phyloP scores from a whole-genome alignment of 768 basidiomycete genomes.

The Calvatia gigantea region DNA sequence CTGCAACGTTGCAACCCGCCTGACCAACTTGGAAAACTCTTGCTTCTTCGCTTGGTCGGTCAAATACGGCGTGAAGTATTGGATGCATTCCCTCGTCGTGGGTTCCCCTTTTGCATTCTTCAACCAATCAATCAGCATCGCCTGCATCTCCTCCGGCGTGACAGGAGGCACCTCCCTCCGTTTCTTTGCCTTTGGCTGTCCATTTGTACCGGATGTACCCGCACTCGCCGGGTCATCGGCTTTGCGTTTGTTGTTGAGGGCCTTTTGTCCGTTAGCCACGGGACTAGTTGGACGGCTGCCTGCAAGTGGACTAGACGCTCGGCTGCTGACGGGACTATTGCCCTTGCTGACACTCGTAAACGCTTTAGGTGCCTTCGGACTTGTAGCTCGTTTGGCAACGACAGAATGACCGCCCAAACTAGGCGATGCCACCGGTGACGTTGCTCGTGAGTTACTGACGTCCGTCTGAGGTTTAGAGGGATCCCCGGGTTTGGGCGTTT shows the following conservation, averaged over 20 bases:
- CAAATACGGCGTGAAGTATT: constrained; percentile 73
- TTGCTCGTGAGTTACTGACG: constrained; percentile 46
- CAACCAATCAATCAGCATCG: constrained; percentile 74
- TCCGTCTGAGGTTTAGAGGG: constrained; percentile 26
- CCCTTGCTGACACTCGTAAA: constrained; percentile 51
- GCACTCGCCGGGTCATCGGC: constrained; percentile 33
- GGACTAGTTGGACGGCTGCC: constrained; percentile 45
- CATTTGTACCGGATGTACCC: constrained; percentile 15
- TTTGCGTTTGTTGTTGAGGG: constrained; percentile 38
- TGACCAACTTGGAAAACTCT: constrained; percentile 75
- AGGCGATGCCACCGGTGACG: constrained; percentile 53
- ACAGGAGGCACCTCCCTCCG: constrained; percentile 28
- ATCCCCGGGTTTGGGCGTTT: constrained; percentile 35
- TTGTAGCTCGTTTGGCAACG: constrained; percentile 82
- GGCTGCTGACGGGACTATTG: constrained; percentile 43
- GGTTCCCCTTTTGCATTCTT: constrained; percentile 52
- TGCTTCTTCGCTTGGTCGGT: constrained; percentile 66
- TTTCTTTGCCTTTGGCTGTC: constrained; percentile 43
- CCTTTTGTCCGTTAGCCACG: constrained; percentile 27
- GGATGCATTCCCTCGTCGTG: constrained; percentile 76
- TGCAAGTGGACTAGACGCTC: constrained; percentile 46
- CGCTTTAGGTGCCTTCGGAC: constrained; percentile 36
- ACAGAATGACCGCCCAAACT: constrained; percentile 72
- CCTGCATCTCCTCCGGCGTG: constrained; percentile 56
- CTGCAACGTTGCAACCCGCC: constrained; percentile 74